Conservation (phyloP, 805 yeast species). For the Naumovozyma dairenensis region DNA sequence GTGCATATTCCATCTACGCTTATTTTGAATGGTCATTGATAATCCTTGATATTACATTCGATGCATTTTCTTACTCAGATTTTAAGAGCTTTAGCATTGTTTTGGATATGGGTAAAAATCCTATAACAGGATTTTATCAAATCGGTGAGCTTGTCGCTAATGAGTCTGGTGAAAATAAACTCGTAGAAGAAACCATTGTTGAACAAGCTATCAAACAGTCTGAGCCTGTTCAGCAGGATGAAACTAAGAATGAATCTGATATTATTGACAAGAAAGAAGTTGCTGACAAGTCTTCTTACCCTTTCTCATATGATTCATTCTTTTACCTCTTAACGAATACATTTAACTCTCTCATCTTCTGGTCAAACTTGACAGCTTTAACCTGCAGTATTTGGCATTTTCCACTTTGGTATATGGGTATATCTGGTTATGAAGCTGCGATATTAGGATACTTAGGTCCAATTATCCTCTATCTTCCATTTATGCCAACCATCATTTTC, state of each 20-base stretch:
- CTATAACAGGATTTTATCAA: slow-evolving; percentile 14
- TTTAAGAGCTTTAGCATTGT: slow-evolving; percentile 50
- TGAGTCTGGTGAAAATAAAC: background rate
- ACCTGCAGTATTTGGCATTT: slow-evolving; percentile 91
- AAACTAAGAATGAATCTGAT: background rate
- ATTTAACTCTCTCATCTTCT: slow-evolving; percentile 66
- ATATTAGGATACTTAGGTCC: slow-evolving; percentile 53
- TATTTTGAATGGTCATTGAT: slow-evolving; percentile 91
- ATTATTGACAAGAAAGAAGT: background rate
- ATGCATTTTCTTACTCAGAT: slow-evolving; percentile 66
- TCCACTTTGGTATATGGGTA: slow-evolving; percentile 97
- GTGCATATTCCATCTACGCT: slow-evolving; percentile 94
- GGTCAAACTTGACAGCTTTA: slow-evolving; percentile 76
- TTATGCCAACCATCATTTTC: slow-evolving; percentile 19
- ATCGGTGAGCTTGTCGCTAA: background rate
- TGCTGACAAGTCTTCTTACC: background rate
- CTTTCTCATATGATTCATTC: slow-evolving; percentile 16
- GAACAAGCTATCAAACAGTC: slow-evolving; percentile 4
- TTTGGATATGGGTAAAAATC: slow-evolving; percentile 12
- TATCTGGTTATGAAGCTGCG: slow-evolving; percentile 84
- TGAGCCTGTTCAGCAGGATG: too few relatives aligned
- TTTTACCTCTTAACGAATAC: slow-evolving; percentile 30
- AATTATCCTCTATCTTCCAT: slow-evolving; percentile 39
- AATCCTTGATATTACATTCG: slow-evolving; percentile 74
- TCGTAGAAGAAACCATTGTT: slow-evolving; percentile 3